Evolutionary conservation across 1,284 basidiomycete species (phyloP).

Genomic region (Caloboletus inedulis): DNA sequence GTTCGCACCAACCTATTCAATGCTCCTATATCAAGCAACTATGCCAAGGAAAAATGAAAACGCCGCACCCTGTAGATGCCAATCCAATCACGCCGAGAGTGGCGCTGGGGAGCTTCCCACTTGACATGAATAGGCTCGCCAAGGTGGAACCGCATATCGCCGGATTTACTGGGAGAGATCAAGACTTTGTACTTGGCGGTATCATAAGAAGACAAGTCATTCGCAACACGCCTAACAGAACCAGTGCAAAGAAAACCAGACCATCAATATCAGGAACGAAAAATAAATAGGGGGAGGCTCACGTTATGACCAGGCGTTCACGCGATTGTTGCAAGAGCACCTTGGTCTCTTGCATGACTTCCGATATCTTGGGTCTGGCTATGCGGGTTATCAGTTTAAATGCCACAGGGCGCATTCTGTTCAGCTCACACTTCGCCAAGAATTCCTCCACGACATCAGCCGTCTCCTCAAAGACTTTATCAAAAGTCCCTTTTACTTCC

Average conservation of each 20-base stretch:
- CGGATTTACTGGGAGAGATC: conserved; percentile 51
- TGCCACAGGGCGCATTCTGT: not conserved
- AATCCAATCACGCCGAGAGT: conserved; percentile 97
- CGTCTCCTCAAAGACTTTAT: conserved; percentile 93
- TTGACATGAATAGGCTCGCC: conserved; percentile 86
- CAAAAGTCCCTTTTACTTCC: conserved; percentile 90
- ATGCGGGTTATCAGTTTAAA: conserved; percentile 1
- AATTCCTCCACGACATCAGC: conserved; percentile 91
- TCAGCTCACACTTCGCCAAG: conserved; percentile 74
- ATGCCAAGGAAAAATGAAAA: not conserved
- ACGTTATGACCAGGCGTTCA: conserved; percentile 88
- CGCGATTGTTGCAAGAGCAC: conserved; percentile 87
- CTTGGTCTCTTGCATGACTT: conserved; percentile 90
- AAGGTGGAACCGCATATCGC: conserved; percentile 72
- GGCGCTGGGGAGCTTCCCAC: conserved; percentile 85
- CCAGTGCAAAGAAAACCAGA: conserved; percentile 5
- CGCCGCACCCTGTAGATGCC: conserved; percentile 77
- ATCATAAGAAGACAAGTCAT: conserved; percentile 78
- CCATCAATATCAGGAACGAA: not conserved
- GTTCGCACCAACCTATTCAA: conserved; percentile 76
- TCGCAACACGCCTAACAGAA: conserved; percentile 70
- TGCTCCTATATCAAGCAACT: conserved; percentile 6
- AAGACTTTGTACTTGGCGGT: conserved; percentile 73
- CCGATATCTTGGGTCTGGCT: conserved; percentile 64
- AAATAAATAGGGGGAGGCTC: conserved; percentile 29